Base-by-base conservation (phyloP, 306 rosid species). In the Leucaena leucocephala region DNA sequence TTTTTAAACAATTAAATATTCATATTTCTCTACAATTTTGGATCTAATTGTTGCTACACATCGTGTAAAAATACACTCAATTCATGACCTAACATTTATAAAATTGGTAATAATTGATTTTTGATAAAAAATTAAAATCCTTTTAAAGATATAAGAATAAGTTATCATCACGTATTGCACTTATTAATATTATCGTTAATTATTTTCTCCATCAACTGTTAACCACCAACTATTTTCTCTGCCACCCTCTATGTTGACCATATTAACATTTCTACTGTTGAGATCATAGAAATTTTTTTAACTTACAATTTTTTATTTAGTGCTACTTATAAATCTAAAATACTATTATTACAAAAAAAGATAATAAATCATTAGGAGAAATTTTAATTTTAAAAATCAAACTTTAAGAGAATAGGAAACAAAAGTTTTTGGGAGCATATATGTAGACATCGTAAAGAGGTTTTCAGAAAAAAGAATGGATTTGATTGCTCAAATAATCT, bases 361-460 rank as follows among this genome's bases (percentile, higher is more conserved):
- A 0, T 38, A 14, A 50, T 50, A 50, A 15, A 49, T 49, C 5
- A 50, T 50, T 2, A 16, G 7, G 57, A 50, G 7, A 50, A 50
- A 14, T 15, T 50, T 50, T 50, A 50, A 50, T 50, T 15, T 43
- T 50, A n/a, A n/a, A n/a, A n/a, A 40, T 40, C 6, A 40, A 40
- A 1, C 6, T 40, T 40, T 35, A 14, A 45, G 64, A 5, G 36
- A n/a, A 15, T 4, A 2, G 21, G 4, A 45, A 48, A 35, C 38
- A 45, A 35, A 45, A 34, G 34, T 33, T 69, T 16, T 15, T 15
- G 21, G 21, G 21, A 50, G 8, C 1, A 50, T 50, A 74, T 33
- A 42, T 2, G 13, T 70, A 44, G 75, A 83, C 78, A 62, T 80
- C 79, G 64, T 36, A 55, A 72, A 61, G 57, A 63, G 61, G 43